Base-by-base conservation (phyloP, 2,329 filamentous ascomycete species). In the Rhinocladiella mackenziei region DNA sequence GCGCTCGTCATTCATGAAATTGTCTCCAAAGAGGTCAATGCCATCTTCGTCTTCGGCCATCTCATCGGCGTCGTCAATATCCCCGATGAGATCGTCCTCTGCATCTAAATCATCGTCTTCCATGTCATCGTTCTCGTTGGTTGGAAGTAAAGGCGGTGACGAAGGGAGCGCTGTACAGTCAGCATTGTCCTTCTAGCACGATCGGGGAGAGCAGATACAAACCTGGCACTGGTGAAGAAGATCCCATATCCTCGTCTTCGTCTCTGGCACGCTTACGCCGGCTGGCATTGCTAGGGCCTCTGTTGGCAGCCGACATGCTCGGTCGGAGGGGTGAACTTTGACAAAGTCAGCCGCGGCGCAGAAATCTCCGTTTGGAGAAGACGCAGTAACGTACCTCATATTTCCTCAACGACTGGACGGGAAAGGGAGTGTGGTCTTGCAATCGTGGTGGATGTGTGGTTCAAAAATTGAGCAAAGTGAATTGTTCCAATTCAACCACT, bases 231-330 rank as follows among this genome's bases (percentile, higher is more conserved):
- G 71, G 74, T 11, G 78, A 79, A 19, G 78, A 79, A 30, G 72
- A 70, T 31, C 73, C 61, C 40, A 80, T 77, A 58, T 81, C 76
- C 56, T 83, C 81, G 47, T 75, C 74, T 56, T 84, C 81, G 57
- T 84, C 81, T 67, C 81, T 75, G 25, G 74, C 72, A 58, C 82
- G 76, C 65, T 85, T 85, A 49, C 78, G 73, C 50, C 74, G 68
- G 54, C 69, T 75, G 52, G 69, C 58, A 40, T 68, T 69, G 13
- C 68, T 66, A 44, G 76, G 64, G 40, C 87, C 86, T 56, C 87
- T 81, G 68, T 94, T 95, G 58, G 83, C 88, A 54, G 89, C 89
- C 49, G 83, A 81, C 74, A 86, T 84, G 68, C 82, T 88, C 57
- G 81, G 76, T 66, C 84, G 82, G 50, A 94, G 76, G 63, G 89